A percentile compares a stretch with the other conserved stretches of the same genome.
These are phyloP conservation scores for Acanthamoeba royreba DNA, from an alignment of 208 protist species.

Conservation along the genomic window DNA sequence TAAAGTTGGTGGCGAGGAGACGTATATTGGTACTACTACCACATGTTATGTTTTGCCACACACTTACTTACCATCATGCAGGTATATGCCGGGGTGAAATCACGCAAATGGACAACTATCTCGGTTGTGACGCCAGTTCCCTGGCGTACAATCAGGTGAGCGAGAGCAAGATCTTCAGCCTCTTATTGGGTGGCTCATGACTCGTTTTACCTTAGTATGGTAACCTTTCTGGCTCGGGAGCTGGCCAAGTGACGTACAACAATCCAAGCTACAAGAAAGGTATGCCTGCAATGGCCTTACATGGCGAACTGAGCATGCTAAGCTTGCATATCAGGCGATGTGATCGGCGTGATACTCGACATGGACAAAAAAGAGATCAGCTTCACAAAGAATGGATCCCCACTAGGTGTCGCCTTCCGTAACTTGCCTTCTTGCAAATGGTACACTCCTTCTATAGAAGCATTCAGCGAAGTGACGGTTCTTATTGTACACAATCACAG, in stretches of 20 bases:
- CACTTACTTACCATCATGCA: background rate
- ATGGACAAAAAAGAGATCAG: conserved; percentile 8
- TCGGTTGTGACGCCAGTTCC: background rate
- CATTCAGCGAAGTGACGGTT: too few relatives aligned
- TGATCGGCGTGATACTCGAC: background rate
- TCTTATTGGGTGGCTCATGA: background rate
- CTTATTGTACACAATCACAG: background rate
- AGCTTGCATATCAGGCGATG: background rate
- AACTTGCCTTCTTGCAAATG: background rate
- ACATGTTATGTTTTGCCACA: background rate
- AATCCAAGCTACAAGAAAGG: background rate
- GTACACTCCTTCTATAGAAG: background rate
- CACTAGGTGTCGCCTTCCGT: background rate
- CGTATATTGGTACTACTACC: background rate
- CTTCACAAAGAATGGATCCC: background rate
- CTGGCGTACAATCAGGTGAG: background rate
- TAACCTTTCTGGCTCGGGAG: background rate
- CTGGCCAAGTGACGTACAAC: background rate
- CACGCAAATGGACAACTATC: background rate
- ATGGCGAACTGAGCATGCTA: background rate
- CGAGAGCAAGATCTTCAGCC: background rate
- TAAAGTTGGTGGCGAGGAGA: background rate
- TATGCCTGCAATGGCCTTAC: background rate
- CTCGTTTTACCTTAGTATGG: background rate
- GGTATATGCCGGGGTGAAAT: background rate